These are phyloP conservation scores for Bisporella sp. DNA, from an alignment of 2,329 filamentous ascomycete genomes.

Conservation along the genomic window DNA sequence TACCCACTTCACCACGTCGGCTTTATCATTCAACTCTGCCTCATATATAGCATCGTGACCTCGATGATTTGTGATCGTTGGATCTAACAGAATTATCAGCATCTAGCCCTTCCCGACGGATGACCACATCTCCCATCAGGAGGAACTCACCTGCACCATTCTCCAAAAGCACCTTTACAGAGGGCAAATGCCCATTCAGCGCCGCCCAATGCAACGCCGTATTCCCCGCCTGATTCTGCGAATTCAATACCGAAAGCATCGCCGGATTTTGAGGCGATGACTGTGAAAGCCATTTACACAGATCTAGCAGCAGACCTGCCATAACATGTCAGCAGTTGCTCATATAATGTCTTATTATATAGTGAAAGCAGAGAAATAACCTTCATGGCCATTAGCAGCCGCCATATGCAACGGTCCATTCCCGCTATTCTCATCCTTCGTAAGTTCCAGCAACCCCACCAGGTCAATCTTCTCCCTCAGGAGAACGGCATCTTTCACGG, in stretches of 20 bases:
- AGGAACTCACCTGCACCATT: conserved; percentile 48
- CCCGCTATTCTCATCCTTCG: conserved; percentile 67
- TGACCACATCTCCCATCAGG: too few species aligned
- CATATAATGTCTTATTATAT: background rate
- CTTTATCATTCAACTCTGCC: conserved; percentile 63
- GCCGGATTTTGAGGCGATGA: conserved; percentile 21
- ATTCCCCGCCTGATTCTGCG: conserved; percentile 75
- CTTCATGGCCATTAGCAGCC: conserved; percentile 78
- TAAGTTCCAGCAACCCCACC: conserved; percentile 60
- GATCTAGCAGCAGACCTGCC: conserved; percentile 37
- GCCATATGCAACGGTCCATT: conserved; percentile 86
- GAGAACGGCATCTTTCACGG: conserved; percentile 50
- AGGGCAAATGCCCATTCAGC: conserved; percentile 76
- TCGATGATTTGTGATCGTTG: conserved; percentile 71
- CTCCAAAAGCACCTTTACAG: conserved; percentile 70
- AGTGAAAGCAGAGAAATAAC: conserved; percentile 38
- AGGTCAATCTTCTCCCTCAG: conserved; percentile 51
- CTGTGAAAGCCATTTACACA: conserved; percentile 35
- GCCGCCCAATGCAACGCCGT: conserved; percentile 93
- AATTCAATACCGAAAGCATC: conserved; percentile 50
- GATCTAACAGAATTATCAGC: conserved; percentile 35
- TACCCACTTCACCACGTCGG: conserved; percentile 52
- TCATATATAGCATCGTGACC: conserved; percentile 76
- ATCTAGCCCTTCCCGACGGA: too few species aligned
- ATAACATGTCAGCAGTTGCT: background rate